A percentile compares a stretch with the other conserved stretches of the same genome.
Conservation (phyloP, 768 basidiomycete species). For the Coprinopsis strossmayeri region DNA sequence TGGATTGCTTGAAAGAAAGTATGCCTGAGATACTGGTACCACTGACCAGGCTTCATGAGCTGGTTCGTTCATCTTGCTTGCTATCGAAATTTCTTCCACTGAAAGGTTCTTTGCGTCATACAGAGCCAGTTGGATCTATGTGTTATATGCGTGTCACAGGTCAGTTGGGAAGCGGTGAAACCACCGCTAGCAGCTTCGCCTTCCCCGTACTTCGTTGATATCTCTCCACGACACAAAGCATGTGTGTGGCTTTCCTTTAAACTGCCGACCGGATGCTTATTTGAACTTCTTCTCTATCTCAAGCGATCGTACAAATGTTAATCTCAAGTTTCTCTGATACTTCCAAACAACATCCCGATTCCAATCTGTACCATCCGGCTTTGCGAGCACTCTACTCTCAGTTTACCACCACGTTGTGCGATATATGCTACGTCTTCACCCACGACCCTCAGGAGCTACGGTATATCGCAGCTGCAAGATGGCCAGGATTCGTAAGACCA, state of each 20-base stretch:
- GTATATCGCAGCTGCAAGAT: slow-evolving; percentile 72
- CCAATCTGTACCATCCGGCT: slow-evolving; percentile 44
- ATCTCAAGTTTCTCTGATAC: slow-evolving; percentile 28
- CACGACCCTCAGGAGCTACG: slow-evolving; percentile 63
- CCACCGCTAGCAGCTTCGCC: slow-evolving; percentile 63
- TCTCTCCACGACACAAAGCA: slow-evolving; percentile 48
- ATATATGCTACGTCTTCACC: slow-evolving; percentile 57
- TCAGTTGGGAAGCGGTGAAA: slow-evolving; percentile 67
- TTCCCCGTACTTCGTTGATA: slow-evolving; percentile 64
- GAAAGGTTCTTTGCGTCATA: background rate
- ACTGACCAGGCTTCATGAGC: slow-evolving; percentile 61
- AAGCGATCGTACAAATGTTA: slow-evolving; percentile 31
- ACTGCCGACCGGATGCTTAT: background rate
- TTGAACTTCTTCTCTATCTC: background rate
- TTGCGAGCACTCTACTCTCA: slow-evolving; percentile 58
- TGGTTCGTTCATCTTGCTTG: slow-evolving; percentile 33
- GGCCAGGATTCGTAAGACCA: slow-evolving; percentile 76
- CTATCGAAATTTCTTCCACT: background rate
- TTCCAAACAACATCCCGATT: slow-evolving; percentile 12
- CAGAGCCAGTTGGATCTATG: slow-evolving; percentile 38
- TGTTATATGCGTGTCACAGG: slow-evolving; percentile 57
- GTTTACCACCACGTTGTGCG: slow-evolving; percentile 52
- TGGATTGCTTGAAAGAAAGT: slow-evolving; percentile 56
- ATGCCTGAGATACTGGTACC: slow-evolving; percentile 66
- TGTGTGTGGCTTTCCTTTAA: slow-evolving; percentile 30